Evolutionary conservation across 2,329 filamentous ascomycete species (phyloP), one percentile per base, ranked within the genome.

Genomic region (Periconia sp.): DNA sequence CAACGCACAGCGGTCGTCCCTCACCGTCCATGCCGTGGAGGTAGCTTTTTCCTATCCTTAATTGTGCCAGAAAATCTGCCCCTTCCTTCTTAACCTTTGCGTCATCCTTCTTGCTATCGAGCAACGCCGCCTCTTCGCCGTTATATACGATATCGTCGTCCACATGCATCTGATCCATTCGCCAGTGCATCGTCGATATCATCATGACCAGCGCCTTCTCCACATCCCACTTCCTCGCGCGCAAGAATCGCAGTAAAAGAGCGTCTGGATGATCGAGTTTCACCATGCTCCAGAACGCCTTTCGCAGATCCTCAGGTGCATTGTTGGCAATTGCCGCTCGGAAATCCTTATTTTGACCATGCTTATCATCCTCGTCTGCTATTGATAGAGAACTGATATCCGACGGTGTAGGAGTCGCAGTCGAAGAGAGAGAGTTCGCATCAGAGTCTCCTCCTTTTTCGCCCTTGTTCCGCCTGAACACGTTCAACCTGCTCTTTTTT

Each of bases 241-340:
- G 59, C 54, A 71, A 81, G 67, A 89, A 70, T 35, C 67, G 55
- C 46, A 74, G 56, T 17, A 83, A 85, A 43, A 85, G 81, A 55
- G 86, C 87, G 72, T 99, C 94, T 0, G 94, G 94, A 65, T 97
- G 84, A 64, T 99, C 94, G 61, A 94, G 87, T 76, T 97, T 99
- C 45, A 92, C 83, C 90, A 96, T 95, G 55, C 76, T 81, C 94
- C 94, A 97, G 65, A 97, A 88, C 0, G 91, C 86, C 12, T 79
- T 77, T 38, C 91, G 84, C 53, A 99, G 83, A 30, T 87, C 80
- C 60, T 95, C 89, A 0, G 92, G 89, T 1, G 84, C 80, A 61
- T 87, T 81, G 46, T 81, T 89, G 35, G 87, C 85, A 8, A 99
- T 72, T 0, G 90, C 89, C 28, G 92, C 84, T 56, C 89, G 83